Evolutionary conservation across 2,329 filamentous ascomycete species (phyloP).

Genomic region (Phyllosticta citribraziliensis): DNA sequence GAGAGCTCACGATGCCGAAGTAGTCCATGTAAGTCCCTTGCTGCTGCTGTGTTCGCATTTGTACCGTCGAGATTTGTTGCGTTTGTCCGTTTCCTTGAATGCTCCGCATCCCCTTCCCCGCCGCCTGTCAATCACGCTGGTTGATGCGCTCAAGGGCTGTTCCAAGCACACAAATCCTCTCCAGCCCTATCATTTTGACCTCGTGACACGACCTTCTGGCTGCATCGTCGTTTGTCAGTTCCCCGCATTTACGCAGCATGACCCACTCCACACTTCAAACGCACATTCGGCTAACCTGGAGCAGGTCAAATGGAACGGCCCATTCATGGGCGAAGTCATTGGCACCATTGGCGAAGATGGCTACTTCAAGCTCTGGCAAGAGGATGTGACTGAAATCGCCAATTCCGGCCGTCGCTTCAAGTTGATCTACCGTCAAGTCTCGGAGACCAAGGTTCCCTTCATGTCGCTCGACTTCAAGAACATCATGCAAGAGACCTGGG

Average conservation of each 20-base stretch:
- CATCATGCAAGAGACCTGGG: conserved; percentile 72
- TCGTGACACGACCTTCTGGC: background rate
- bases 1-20: conserved; percentile 82
- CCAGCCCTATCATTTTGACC: background rate
- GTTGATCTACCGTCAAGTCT: conserved; percentile 50
- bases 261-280: no score
- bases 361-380: conserved; percentile 84
- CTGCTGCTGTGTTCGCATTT: background rate
- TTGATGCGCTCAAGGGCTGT: background rate
- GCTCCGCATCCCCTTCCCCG: background rate
- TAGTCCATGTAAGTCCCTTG: conserved; percentile 59
- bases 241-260: background rate
- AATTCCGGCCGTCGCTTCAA: conserved; percentile 72
- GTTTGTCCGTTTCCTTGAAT: background rate
- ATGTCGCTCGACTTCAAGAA: conserved; percentile 80
- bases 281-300: background rate
- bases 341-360: conserved; percentile 85
- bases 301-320: conserved; percentile 87
- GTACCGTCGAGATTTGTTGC: background rate
- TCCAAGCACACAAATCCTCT: background rate
- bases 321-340: conserved; percentile 78
- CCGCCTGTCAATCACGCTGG: no score
- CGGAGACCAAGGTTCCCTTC: conserved; percentile 60
- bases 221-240: conserved; percentile 9
- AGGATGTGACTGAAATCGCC: conserved; percentile 71